Base-by-base conservation (phyloP, 1,284 basidiomycete species). In the Moniliophthora roreri region DNA sequence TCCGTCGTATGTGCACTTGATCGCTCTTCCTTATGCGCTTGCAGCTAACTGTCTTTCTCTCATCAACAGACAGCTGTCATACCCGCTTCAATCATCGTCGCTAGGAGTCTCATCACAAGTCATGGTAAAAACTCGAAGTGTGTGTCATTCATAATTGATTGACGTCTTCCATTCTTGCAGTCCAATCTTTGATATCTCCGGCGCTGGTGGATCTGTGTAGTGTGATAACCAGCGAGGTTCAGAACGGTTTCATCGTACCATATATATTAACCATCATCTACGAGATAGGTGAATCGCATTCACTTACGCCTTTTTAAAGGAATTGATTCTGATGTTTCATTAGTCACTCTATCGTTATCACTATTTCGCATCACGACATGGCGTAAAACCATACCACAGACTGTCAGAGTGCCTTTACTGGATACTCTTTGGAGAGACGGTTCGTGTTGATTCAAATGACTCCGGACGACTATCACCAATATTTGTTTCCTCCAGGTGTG, bases 401-500 rank as follows among this genome's bases (percentile, higher is more conserved):
- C 50, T n/a, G 47, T 60, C 5, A 54, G 58, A 16, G 54, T 52
- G 11, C 60, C 62, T 11, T 48, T 63, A 11, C 51, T 63, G 28
- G 58, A 61, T 36, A 55, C 51, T 36, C 49, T 63, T 13, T 63
- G 60, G 62, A 56, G 56, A 23, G 62, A 63, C 48, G 62, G 62
- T 62, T 28, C 18, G 52, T 23, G 4, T 10, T 21, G 15, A 3
- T 34, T 9, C 18, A 10, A n/a, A n/a, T n/a, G n/a, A n/a, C n/a
- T n/a, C n/a, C n/a, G n/a, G n/a, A n/a, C n/a, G n/a, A n/a, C n/a
- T n/a, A n/a, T n/a, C n/a, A n/a, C n/a, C n/a, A n/a, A n/a, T n/a
- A n/a, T n/a, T n/a, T n/a, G n/a, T n/a, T 26, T 6, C 13, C 16
- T 35, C 15, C 35, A 63, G 62, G 62, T 39, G 52, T 63, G 3